A percentile compares a stretch with the other conserved stretches of the same genome.
Conservation (phyloP, 257 asterid genomes). For the Solanum pennellii region DNA sequence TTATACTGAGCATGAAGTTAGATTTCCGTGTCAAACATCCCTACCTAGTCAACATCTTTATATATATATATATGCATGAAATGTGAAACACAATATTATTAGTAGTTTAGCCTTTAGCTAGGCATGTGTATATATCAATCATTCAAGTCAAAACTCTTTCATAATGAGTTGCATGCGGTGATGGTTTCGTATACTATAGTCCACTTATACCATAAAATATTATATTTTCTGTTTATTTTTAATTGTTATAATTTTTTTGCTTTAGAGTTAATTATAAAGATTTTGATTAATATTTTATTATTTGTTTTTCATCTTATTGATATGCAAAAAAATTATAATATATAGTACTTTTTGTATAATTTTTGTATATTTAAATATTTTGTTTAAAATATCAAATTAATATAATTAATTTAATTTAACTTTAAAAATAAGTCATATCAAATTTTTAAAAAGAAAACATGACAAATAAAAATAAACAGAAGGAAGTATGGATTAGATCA, state of each 20-base stretch:
- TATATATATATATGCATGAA: not conserved
- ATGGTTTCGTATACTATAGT: not conserved
- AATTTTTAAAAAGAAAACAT: too few relatives aligned
- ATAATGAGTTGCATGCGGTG: not conserved
- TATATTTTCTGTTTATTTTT: too few relatives aligned
- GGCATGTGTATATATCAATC: not conserved
- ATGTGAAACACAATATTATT: not conserved
- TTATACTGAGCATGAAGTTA: not conserved
- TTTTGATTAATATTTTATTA: too few relatives aligned
- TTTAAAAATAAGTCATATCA: too few relatives aligned
- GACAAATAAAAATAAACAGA: too few relatives aligned
- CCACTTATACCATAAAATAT: not conserved
- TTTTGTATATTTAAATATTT: too few relatives aligned
- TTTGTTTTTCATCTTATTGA: too few relatives aligned
- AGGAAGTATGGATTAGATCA: not conserved
- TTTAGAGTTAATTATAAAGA: too few relatives aligned
- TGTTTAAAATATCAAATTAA: too few relatives aligned
- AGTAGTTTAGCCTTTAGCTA: not conserved
- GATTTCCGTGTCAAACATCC: not conserved
- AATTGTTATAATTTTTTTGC: too few relatives aligned
- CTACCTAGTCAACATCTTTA: not conserved
- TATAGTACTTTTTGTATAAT: too few relatives aligned
- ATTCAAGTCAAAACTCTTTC: not conserved
- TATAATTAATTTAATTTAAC: too few relatives aligned
- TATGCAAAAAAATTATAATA: not conserved